A percentile compares a stretch with the other conserved stretches of the same genome.
phyloP scores from a whole-genome alignment of 805 yeast genomes.

The Blastobotrys attinorum region DNA sequence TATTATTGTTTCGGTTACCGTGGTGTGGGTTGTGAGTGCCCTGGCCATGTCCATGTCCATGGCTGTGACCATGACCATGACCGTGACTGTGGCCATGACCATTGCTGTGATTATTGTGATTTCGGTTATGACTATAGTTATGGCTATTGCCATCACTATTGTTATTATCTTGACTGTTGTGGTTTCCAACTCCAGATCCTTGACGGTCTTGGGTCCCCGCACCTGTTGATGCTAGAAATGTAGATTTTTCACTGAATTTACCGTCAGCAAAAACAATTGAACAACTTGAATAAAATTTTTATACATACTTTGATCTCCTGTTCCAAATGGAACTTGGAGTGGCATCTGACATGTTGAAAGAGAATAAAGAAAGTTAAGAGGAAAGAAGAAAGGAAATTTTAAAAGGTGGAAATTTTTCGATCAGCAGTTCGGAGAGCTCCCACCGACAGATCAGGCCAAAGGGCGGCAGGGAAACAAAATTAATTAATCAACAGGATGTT shows the following conservation, averaged over 20 bases:
- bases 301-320: constrained; percentile 12
- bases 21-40: not conserved
- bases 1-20: not conserved
- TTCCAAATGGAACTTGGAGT: constrained; percentile 12
- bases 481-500: too few species aligned
- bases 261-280: not conserved
- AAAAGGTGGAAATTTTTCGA: too few species aligned
- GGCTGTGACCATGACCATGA: not conserved
- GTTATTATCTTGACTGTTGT: too few species aligned
- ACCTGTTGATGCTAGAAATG: constrained; percentile 18
- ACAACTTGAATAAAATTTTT: not conserved
- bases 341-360: too few species aligned
- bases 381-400: too few species aligned
- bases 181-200: too few species aligned
- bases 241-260: constrained; percentile 13
- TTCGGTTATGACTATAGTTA: not conserved
- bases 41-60: not conserved
- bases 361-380: too few species aligned
- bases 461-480: too few species aligned
- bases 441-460: too few species aligned
- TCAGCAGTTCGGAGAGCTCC: too few species aligned
- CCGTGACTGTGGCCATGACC: not conserved
- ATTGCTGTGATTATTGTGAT: constrained; percentile 1
- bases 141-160: not conserved
- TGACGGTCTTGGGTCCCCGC: constrained; percentile 4